Evolutionary conservation across 164 flowering plant genomes (phyloP), one percentile per base, ranked within the genome.

Genomic region (Stephania cephalantha): DNA sequence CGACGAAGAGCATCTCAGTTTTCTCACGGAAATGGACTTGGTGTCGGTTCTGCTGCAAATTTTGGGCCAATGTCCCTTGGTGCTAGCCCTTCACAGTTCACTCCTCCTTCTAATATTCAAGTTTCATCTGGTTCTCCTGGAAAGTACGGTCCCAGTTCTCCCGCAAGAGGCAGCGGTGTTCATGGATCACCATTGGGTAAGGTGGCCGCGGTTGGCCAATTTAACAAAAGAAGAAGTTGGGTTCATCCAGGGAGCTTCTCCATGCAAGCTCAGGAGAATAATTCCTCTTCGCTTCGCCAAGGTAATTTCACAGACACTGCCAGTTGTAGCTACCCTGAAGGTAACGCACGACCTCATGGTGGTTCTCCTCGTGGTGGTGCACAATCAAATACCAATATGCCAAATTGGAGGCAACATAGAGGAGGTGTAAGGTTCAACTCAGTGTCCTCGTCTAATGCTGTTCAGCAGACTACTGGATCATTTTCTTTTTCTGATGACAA

Each of bases 121-220:
- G 80, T 89, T 74, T 82, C 91, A 69, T 74, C 85, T 78, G 93
- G 95, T 69, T 92, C 98, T 78, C 92, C 95, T 66, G 94, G 92
- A 74, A 90, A 90, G 76, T 91, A 85, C 85, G 92, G 94, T 48
- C 90, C 97, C 30, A 80, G 92, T 64, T 95, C 99, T 75, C 98
- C 99, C 22, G 93, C 90, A 76, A 88, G 97, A 81, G 87, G 92
- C 55, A 84, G 81, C 79, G 79, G 81, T 55, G 71, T 77, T 75
- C 94, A 93, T 75, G 98, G 98, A 68, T 94, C 98, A 22, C 98
- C 99, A 30, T 79, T 94, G 35, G 93, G 98, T 30, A 96, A 93
- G 80, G 82, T 78, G 75, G 85, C 91, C 77, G 83, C 90, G 31
- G 83, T 70, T 53, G 79, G 87, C 77, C 97, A 91, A 73, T 83